A percentile compares a stretch with the other conserved stretches of the same genome.
phyloP scores from a whole-genome alignment of 768 basidiomycete genomes.

The Dacryopinax primogenitus region DNA sequence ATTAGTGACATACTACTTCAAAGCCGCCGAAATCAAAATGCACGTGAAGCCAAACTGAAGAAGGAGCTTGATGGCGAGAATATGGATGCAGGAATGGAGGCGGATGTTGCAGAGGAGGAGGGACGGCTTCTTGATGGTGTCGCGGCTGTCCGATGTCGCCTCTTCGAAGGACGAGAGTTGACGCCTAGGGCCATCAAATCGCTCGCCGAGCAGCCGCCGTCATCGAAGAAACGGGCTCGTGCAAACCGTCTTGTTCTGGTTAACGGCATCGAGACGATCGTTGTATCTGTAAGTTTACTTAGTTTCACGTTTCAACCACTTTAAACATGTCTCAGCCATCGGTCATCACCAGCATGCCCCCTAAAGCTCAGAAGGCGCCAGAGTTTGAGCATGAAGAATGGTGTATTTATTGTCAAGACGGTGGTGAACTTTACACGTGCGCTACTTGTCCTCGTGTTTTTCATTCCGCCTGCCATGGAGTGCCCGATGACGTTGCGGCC shows the following conservation, averaged over 20 bases:
- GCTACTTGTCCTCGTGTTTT: slow-evolving; percentile 44
- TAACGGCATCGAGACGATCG: slow-evolving; percentile 29
- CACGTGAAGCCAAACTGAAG: slow-evolving; percentile 37
- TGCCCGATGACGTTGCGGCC: slow-evolving; percentile 26
- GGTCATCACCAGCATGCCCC: neutral
- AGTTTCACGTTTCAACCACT: neutral
- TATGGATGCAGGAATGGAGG: slow-evolving; percentile 25
- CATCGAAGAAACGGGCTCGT: slow-evolving; percentile 36
- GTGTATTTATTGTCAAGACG: slow-evolving; percentile 48
- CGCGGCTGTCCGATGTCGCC: slow-evolving; percentile 44
- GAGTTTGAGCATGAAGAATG: slow-evolving; percentile 44
- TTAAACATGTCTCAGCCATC: neutral
- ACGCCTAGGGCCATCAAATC: slow-evolving; percentile 25
- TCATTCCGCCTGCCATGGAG: slow-evolving; percentile 39
- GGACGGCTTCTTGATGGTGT: slow-evolving; percentile 38
- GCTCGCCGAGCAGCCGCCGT: slow-evolving; percentile 35
- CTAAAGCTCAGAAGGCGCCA: slow-evolving; percentile 27
- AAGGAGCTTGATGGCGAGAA: slow-evolving; percentile 26
- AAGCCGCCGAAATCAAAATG: slow-evolving; percentile 34
- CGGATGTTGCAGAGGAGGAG: slow-evolving; percentile 45
- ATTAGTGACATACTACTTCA: slow-evolving; percentile 36
- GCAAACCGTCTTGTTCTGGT: slow-evolving; percentile 31
- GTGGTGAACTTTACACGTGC: slow-evolving; percentile 42
- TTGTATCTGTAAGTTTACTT: slow-evolving; percentile 7
- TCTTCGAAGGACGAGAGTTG: slow-evolving; percentile 42